Conservation (phyloP, 75 land plant species). For the Pinus albicaulis region DNA sequence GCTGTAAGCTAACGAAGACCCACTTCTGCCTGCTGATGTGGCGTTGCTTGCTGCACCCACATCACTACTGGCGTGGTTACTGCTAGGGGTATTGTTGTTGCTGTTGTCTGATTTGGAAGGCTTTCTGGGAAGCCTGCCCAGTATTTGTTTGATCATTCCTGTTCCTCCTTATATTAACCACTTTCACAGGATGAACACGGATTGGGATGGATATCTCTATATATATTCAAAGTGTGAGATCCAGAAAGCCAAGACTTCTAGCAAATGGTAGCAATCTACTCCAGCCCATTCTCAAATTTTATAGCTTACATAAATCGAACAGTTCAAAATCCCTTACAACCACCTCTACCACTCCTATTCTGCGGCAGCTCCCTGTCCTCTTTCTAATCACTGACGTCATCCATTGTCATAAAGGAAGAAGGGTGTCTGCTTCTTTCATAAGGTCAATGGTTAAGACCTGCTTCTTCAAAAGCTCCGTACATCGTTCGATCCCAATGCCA, state of each 20-base stretch:
- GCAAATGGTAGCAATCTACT: not conserved
- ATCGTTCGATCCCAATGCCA: too few relatives aligned
- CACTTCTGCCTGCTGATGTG: slow-evolving; percentile 5
- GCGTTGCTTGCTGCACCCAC: slow-evolving; percentile 8
- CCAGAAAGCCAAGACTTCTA: slow-evolving; percentile 3
- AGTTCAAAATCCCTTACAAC: too few relatives aligned
- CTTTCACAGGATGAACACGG: not conserved
- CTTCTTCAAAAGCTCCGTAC: too few relatives aligned
- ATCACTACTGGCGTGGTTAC: not conserved
- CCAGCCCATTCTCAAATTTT: too few relatives aligned
- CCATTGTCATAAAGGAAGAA: too few relatives aligned
- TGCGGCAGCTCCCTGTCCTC: too few relatives aligned
- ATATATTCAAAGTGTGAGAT: not conserved
- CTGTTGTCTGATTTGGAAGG: slow-evolving; percentile 29
- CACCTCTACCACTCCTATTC: too few relatives aligned
- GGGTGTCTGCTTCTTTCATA: too few relatives aligned
- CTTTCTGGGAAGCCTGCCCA: slow-evolving; percentile 40
- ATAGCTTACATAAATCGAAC: too few relatives aligned
- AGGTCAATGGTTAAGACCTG: too few relatives aligned
- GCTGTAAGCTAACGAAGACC: not conserved
- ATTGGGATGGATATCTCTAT: not conserved
- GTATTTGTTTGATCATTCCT: slow-evolving; percentile 47
- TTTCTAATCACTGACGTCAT: too few relatives aligned
- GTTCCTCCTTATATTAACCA: not conserved
- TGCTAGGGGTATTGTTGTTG: not conserved